Conservation (phyloP, 441 rosid species). For the Theobroma grandiflorum region DNA sequence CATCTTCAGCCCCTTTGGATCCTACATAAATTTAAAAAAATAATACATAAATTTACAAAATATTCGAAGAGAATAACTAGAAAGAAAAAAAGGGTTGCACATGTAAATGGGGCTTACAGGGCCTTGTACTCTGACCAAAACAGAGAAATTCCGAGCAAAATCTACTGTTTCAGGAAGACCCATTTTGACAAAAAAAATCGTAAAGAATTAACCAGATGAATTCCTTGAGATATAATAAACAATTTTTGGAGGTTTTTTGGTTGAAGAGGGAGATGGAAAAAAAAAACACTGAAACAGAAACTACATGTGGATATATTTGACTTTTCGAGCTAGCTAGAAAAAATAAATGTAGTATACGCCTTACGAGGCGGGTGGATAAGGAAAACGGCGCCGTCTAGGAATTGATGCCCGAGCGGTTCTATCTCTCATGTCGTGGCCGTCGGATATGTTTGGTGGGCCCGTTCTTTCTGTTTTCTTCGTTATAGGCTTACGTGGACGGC, state of each 20-base stretch:
- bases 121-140: conserved; percentile 83
- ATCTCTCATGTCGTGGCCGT: conserved; percentile 1
- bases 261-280: background rate
- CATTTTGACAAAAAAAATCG: conserved; percentile 39
- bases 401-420: background rate
- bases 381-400: background rate
- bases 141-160: conserved; percentile 62
- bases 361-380: background rate
- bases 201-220: background rate
- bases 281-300: background rate
- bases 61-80: background rate
- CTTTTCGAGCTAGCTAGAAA: background rate
- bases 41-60: background rate
- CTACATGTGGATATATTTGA: background rate
- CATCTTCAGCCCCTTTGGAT: conserved; percentile 94
- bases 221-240: background rate
- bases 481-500: background rate
- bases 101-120: conserved; percentile 58
- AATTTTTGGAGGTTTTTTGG: background rate
- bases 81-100: background rate
- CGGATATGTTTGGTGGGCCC: background rate
- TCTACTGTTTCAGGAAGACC: conserved; percentile 59
- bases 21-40: conserved; percentile 47
- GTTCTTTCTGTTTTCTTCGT: background rate
- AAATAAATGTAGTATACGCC: background rate